Conservation (phyloP, 2,329 filamentous ascomycete species). For the Lachnellula willkommii region DNA sequence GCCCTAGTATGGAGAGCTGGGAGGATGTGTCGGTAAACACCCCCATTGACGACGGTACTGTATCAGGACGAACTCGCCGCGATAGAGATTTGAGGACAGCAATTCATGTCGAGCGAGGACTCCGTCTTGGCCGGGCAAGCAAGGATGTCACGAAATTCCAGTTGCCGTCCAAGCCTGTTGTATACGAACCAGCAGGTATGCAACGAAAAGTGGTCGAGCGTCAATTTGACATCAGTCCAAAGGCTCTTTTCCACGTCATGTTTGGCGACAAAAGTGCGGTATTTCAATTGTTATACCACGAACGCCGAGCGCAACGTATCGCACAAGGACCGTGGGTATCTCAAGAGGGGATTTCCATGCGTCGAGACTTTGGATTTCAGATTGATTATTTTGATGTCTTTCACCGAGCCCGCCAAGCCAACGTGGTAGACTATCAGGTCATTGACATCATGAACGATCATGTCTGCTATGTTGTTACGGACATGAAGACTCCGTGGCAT, state of each 20-base stretch:
- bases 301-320: constrained; percentile 72
- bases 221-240: constrained; percentile 84
- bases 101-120: constrained; percentile 57
- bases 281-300: constrained; percentile 85
- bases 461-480: constrained; percentile 59
- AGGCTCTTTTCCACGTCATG: constrained; percentile 90
- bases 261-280: constrained; percentile 96
- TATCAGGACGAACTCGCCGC: constrained; percentile 35
- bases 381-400: constrained; percentile 63
- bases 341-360: constrained; percentile 64
- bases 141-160: constrained; percentile 59
- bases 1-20: constrained; percentile 82
- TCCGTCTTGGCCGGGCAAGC: constrained; percentile 40
- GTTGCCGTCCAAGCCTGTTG: constrained; percentile 71
- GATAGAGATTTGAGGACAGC: constrained; percentile 49
- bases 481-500: constrained; percentile 59
- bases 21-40: constrained; percentile 66
- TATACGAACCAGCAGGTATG: constrained; percentile 81
- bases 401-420: constrained; percentile 53
- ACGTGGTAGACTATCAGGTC: constrained; percentile 75
- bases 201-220: constrained; percentile 69
- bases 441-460: constrained; percentile 81
- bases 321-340: constrained; percentile 80
- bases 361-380: constrained; percentile 75
- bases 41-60: constrained; percentile 54